phyloP scores from a whole-genome alignment of 306 rosid genomes.

The Quercus aquifolioides region DNA sequence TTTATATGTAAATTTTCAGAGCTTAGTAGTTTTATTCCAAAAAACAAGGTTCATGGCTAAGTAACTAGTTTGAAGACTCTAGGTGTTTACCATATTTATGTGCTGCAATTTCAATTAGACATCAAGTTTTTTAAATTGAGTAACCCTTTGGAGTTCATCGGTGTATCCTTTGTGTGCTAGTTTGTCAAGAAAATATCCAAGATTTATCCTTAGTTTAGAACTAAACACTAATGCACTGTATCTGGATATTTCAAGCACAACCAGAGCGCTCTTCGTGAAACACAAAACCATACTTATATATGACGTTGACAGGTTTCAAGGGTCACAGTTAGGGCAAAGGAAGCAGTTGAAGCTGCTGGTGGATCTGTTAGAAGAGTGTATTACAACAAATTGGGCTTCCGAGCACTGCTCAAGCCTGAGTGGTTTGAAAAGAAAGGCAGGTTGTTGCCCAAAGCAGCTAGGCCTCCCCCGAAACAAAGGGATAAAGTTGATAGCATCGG shows the following conservation, averaged over 20 bases:
- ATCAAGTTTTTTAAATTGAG: no score
- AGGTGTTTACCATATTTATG: not conserved
- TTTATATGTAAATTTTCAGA: not conserved
- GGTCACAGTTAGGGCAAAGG: constrained; percentile 91
- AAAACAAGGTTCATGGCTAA: not conserved
- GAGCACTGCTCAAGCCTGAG: constrained; percentile 78
- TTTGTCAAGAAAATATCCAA: no score
- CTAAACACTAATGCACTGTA: no score
- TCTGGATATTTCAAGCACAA: no score
- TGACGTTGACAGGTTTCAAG: constrained; percentile 67
- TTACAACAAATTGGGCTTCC: constrained; percentile 79
- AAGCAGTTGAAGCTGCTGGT: constrained; percentile 87
- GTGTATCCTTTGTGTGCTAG: no score
- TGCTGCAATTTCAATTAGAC: no score
- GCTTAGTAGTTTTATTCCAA: no score
- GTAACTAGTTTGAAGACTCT: not conserved
- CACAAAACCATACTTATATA: constrained; percentile 8
- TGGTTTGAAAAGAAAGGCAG: constrained; percentile 99
- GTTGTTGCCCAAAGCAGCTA: constrained; percentile 84
- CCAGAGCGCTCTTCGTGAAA: not conserved
- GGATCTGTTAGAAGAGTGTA: constrained; percentile 87
- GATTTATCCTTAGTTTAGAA: no score
- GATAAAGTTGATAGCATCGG: constrained; percentile 90
- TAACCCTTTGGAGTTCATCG: no score
- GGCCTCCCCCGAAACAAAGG: constrained; percentile 89